Conservation (phyloP, 352 stramenopile species). For the Phytopythium cucurbitacearum region DNA sequence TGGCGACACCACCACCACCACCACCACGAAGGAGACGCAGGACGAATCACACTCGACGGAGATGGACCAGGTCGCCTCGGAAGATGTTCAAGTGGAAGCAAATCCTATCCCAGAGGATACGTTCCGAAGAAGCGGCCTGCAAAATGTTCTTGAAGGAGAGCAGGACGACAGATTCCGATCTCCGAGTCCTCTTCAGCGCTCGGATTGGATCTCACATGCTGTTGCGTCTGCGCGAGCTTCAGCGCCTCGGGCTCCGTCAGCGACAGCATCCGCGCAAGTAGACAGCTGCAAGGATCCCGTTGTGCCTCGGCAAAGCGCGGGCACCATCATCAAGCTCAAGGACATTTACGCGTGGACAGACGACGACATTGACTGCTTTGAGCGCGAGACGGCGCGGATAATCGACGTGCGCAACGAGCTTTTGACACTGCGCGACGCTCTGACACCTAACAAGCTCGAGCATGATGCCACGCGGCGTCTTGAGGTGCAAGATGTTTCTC, state of each 20-base stretch:
- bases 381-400: conserved; percentile 38
- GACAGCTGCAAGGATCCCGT: background rate
- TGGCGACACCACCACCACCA: too few species aligned
- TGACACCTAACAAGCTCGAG: conserved; percentile 17
- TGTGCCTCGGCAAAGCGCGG: background rate
- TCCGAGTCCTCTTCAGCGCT: too few species aligned
- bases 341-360: conserved; percentile 44
- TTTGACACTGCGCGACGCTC: conserved; percentile 16
- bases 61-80: too few species aligned
- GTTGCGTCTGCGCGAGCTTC: background rate
- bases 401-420: conserved; percentile 35
- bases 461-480: background rate
- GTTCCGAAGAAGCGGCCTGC: too few species aligned
- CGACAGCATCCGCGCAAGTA: background rate
- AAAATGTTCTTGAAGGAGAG: too few species aligned
- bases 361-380: conserved; percentile 37
- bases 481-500: background rate
- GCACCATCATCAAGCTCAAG: conserved; percentile 11
- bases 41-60: too few species aligned
- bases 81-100: too few species aligned
- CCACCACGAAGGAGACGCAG: too few species aligned
- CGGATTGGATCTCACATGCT: too few species aligned
- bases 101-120: too few species aligned
- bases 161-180: too few species aligned
- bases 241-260: background rate